Conservation (phyloP, 306 rosid species). For the Betula pendula region DNA sequence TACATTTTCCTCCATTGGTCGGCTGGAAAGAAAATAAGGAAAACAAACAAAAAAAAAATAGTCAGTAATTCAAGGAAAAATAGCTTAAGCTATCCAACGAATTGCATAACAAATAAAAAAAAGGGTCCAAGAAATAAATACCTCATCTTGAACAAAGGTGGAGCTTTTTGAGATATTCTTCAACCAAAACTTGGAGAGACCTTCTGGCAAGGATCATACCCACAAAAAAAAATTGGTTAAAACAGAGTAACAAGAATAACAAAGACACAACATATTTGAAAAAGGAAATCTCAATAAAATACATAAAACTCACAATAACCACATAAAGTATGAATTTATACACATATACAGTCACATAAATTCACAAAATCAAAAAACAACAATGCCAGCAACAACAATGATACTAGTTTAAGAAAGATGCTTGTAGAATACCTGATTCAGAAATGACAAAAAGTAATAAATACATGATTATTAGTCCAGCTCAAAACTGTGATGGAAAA, state of each 20-base stretch:
- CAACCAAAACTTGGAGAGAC: neutral
- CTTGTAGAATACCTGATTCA: neutral
- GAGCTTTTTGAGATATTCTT: neutral
- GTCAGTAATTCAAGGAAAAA: conserved; percentile 8
- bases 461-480: neutral
- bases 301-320: neutral
- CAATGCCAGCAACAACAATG: neutral
- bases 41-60: neutral
- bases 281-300: neutral
- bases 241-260: neutral
- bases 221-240: neutral
- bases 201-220: no score
- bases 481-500: neutral
- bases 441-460: neutral
- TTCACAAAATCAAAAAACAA: neutral
- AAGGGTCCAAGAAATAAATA: neutral
- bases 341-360: neutral
- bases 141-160: conserved; percentile 35
- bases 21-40: conserved; percentile 27
- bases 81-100: neutral
- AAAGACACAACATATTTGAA: neutral
- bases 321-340: neutral
- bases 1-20: conserved; percentile 89
- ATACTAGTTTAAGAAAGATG: neutral
- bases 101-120: neutral